Base-by-base conservation (phyloP, 169 alveolate genomes). In the Cryptosporidium bovis region DNA sequence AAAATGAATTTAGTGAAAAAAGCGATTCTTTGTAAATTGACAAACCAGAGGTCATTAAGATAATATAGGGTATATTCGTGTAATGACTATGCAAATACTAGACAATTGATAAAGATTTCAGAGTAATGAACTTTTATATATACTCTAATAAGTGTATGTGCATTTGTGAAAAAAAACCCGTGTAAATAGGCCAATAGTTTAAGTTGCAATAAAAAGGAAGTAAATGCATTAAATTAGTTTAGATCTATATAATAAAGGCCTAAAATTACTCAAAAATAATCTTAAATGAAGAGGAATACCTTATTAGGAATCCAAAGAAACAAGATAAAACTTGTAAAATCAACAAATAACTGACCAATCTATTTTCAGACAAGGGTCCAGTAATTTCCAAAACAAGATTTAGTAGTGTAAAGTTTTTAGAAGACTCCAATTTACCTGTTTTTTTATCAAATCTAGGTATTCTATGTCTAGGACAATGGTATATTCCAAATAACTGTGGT, bases 401-500 rank as follows among this genome's bases (percentile, higher is more conserved):
- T 10, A 97, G 93, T 34, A 95, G 91, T 51, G 98, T 97, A 67
- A 90, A 90, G 89, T 97, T 96, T 65, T 91, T 93, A 68, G 95
- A 92, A 65, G 95, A 84, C 64, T 91, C 96, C 44, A 97, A 83
- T 64, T 83, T 89, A 44, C 93, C 92, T n/a, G 97, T 94, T 66
- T 92, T 90, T 65, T 91, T 68, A 84, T 92, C 91, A 53, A 91
- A 90, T 90, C 82, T 82, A 31, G 99, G 98, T 29, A 95, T 84
- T 92, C 99, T 93, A 92, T 95, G 98, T 82, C 99, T 89, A 20
- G 99, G 98, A 84, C 98, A 96, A 36, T 84, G 92, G 55, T 92
- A 71, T 29, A 96, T 89, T 82, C 97, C 97, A 48, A 96, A 65
- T 51, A 97, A 91, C 92, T 97, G 95, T 5, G 99, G 99, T 31